Evolutionary conservation across 2,329 filamentous ascomycete genomes (phyloP), one percentile per base, ranked within the genome.

Genomic region (Hypoxylon sp.): DNA sequence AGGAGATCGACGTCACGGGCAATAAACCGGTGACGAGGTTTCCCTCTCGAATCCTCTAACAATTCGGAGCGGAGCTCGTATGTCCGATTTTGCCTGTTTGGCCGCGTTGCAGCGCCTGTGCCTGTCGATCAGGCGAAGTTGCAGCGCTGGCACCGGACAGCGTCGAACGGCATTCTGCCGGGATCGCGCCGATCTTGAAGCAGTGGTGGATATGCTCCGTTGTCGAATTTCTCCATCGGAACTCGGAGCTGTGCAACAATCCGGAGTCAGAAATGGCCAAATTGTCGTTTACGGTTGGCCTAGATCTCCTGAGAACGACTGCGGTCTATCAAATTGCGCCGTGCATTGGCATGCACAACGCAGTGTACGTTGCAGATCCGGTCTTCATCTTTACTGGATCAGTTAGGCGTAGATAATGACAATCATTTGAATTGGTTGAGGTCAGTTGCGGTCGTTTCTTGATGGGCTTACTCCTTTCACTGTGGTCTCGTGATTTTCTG

Each of bases 51-150:
- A 37, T 35, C 2, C 27, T 20, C 10, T 48, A 20, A 30, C 27
- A 8, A 31, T 22, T 40, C 56, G 42, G 48, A 37, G 40, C 58
- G 58, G 58, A 62, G 59, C 25, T 25, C 48, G 40, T 31, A 62
- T 33, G 50, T 40, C 57, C 57, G 48, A 31, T 59, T 59, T 30
- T 30, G 33, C 56, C 66, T 68, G 54, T 30, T 54, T 53, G 25
- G 51, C 56, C 20, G 56, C 30, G 27, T 46, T 54, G 14, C 27
- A 54, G 22, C 51, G 33, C 31, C 14, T 61, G 58, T 63, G 13
- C 62, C 53, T 69, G 62, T 61, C 54, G 48, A 63, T 66, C 66
- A 31, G 55, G 40, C 48, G 37, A 56, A 46, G 46, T 61, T 22
- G 42, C 44, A 66, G 6, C 33, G 20, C 53, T 17, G 17, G 55